Conservation (phyloP, 225 moss, liverwort and hornwort genomes). For the Takakia lepidozioides region DNA sequence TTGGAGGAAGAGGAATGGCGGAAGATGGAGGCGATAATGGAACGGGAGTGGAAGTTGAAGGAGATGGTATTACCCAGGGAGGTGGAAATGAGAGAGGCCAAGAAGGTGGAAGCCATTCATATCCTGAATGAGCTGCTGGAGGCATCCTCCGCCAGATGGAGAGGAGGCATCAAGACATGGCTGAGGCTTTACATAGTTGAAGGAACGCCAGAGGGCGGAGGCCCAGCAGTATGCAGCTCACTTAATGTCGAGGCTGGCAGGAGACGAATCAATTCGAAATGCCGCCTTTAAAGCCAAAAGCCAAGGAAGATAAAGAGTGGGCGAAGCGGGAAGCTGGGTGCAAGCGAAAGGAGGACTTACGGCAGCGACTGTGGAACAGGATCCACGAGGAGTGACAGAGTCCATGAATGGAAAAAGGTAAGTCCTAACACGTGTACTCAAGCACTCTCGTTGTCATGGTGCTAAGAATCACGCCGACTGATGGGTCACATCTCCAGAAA, state of each 20-base stretch:
- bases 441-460: background rate
- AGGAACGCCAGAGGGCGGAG: constrained; percentile 73
- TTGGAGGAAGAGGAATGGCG: constrained; percentile 18
- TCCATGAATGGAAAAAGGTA: constrained; percentile 78
- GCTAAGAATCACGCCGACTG: no score
- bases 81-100: constrained; percentile 21
- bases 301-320: constrained; percentile 92
- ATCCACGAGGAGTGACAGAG: constrained; percentile 82
- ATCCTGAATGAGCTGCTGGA: constrained; percentile 32
- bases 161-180: constrained; percentile 66
- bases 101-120: constrained; percentile 36
- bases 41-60: constrained; percentile 18
- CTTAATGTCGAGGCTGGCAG: constrained; percentile 51
- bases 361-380: constrained; percentile 70
- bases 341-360: constrained; percentile 80
- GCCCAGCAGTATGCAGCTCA: constrained; percentile 77
- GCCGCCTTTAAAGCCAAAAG: constrained; percentile 74
- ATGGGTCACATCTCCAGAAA: no score
- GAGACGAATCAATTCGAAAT: constrained; percentile 43
- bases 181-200: constrained; percentile 59
- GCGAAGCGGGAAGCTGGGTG: constrained; percentile 83
- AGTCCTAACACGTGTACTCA: no score
- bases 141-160: constrained; percentile 64
- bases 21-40: constrained; percentile 20
- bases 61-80: constrained; percentile 20